Evolutionary conservation across 2,329 filamentous ascomycete species (phyloP).

Genomic region (Xylaria sp.): DNA sequence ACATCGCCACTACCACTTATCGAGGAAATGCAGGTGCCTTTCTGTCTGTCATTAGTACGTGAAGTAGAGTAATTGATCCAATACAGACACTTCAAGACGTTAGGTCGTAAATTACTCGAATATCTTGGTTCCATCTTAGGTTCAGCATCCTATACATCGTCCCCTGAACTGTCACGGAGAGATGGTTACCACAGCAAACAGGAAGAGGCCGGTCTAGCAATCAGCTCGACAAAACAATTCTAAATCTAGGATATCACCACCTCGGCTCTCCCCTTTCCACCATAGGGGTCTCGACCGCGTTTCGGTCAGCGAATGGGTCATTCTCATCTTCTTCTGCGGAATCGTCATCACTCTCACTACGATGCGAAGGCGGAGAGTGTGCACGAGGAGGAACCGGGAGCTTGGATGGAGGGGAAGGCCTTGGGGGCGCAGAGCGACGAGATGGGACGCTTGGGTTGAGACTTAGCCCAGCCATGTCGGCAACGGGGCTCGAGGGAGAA

Average conservation of each 20-base stretch:
- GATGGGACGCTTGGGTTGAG: slow-evolving; percentile 54
- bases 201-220: not conserved
- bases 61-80: not conserved
- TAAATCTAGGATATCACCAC: slow-evolving; percentile 45
- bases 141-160: slow-evolving; percentile 1
- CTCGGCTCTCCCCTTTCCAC: slow-evolving; percentile 54
- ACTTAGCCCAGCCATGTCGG: slow-evolving; percentile 59
- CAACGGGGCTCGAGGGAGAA: slow-evolving; percentile 50
- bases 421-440: slow-evolving; percentile 60
- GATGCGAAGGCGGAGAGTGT: slow-evolving; percentile 58
- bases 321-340: slow-evolving; percentile 80
- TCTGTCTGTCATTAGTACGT: not conserved
- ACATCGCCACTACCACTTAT: not conserved
- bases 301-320: slow-evolving; percentile 86
- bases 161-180: not conserved
- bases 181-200: not conserved
- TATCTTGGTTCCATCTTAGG: not conserved
- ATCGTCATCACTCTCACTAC: slow-evolving; percentile 65
- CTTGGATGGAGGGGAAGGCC: slow-evolving; percentile 59
- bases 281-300: slow-evolving; percentile 66
- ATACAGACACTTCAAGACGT: not conserved
- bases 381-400: slow-evolving; percentile 64
- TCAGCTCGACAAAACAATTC: not conserved
- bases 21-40: not conserved
- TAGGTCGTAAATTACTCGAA: not conserved